Evolutionary conservation across 495 filamentous ascomycete species (phyloP), one percentile per base, ranked within the genome.

Genomic region (Echria macrotheca): DNA sequence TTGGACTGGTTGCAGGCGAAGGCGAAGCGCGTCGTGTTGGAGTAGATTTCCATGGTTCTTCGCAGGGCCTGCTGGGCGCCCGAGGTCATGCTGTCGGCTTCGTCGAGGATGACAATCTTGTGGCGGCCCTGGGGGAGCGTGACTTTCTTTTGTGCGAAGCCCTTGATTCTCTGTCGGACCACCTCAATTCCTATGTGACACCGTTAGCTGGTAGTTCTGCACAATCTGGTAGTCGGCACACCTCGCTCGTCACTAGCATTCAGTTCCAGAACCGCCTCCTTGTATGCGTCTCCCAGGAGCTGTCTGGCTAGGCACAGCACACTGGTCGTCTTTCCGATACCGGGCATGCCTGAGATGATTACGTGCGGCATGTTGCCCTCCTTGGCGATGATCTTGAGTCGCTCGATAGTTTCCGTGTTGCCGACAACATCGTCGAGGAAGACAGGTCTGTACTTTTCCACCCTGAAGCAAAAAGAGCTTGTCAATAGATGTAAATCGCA

Each of bases 331-430:
- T 99, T 99, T 46, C 93, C 93, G 65, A 97, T 99, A 61, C 93
- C 93, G 6, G 93, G 93, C 93, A 96, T 96, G 51, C 93, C 93
- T 7, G 90, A 96, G 60, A 99, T 99, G 68, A 99, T 99, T 63
- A 99, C 75, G 69, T 99, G 93, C 5, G 93, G 93, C 88, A 99
- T 96, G 70, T 99, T 99, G 57, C 93, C 93, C 74, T 99, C 93
- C 68, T 90, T 93, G 14, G 94, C 91, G 56, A 99, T 99, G 57
- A 99, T 97, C 67, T 99, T 97, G 56, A 99, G 74, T 15, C 93
- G 86, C 68, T 96, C 94, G 57, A 99, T 84, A 0, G 93, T 99
- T 65, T 99, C 93, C 10, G 84, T 94, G 64, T 99, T 99, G 52
- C 93, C 93, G 46, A 97, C 94, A 41, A 99, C 82, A 63, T 99